Base-by-base conservation (phyloP, 495 filamentous ascomycete species). In the Xylaria nigripes region DNA sequence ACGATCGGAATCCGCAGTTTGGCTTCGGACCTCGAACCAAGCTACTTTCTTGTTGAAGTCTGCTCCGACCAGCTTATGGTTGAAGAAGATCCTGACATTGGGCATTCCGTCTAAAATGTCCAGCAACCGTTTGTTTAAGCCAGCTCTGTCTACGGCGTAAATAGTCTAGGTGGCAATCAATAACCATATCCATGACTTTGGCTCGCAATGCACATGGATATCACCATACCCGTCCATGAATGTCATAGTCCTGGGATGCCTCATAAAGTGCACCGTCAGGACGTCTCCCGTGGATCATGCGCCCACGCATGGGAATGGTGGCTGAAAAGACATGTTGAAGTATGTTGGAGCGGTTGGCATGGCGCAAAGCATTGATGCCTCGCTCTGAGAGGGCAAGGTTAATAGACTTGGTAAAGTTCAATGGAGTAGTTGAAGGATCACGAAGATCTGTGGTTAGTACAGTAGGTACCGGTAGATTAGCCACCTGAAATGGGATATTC, bases 391-490 rank as follows among this genome's bases (percentile, higher is more conserved):
- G 71, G 16, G 93, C 90, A 18, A 99, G 75, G 63, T 97, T 99
- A 75, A 99, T 99, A 13, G 94, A 97, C 68, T 88, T 95, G 41
- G 90, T 94, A 68, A 97, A 96, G 64, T 97, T 96, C 49, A 96
- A 76, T 0, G 93, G 91, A 10, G 83, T 84, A 0, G 90, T 96
- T 8, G 80, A 79, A 4, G 87, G 84, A 61, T 91, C 81, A 27
- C 94, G 85, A 42, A 96, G 83, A 76, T 96, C 93, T 95, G 62
- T 36, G 2, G 32, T 13, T 15, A 24, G 22, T 34, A 61, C 57
- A 57, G 30, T 45, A 4, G 38, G 16, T 34, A 34, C 32, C 12
- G n/a, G n/a, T n/a, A n/a, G n/a, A n/a, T n/a, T n/a, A n/a, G n/a
- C n/a, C n/a, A n/a, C n/a, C 30, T 29, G n/a, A 19, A 12, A 9